phyloP scores from a whole-genome alignment of 2,329 filamentous ascomycete species.

The Colletotrichum lini region DNA sequence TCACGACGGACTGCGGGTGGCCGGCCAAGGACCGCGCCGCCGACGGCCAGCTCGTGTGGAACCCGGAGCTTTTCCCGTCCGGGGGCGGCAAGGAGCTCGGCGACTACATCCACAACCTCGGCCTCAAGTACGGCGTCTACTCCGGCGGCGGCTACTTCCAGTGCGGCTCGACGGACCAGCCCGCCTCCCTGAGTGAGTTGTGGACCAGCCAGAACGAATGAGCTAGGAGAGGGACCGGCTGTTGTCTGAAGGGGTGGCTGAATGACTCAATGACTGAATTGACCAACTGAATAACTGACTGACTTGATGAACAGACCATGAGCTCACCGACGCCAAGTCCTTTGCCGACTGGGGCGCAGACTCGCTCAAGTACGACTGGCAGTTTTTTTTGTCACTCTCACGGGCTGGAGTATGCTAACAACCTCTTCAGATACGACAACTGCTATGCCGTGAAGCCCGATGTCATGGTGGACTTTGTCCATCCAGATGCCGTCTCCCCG shows the following conservation, averaged over 20 bases:
- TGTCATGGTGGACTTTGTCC: slow-evolving; percentile 58
- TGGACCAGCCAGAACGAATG: too few species aligned
- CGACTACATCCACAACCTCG: slow-evolving; percentile 63
- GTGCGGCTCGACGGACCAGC: slow-evolving; percentile 58
- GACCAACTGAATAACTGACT: too few species aligned
- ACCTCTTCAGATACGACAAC: slow-evolving; percentile 59
- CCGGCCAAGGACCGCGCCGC: slow-evolving; percentile 54
- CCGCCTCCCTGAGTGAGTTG: slow-evolving; percentile 59
- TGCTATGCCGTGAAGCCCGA: slow-evolving; percentile 61
- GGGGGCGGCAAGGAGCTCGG: slow-evolving; percentile 62
- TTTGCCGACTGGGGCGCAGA: slow-evolving; percentile 63
- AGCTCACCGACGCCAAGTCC: slow-evolving; percentile 57
- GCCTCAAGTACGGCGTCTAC: slow-evolving; percentile 68
- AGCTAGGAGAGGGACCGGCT: accelerated
- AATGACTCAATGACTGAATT: background rate
- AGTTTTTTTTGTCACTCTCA: background rate
- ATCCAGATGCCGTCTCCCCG: slow-evolving; percentile 55
- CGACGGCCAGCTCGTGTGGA: slow-evolving; percentile 65
- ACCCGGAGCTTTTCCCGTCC: slow-evolving; percentile 64
- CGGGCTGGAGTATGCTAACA: accelerated
- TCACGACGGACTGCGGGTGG: slow-evolving; percentile 74
- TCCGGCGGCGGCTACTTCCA: slow-evolving; percentile 64
- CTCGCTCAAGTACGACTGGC: slow-evolving; percentile 63
- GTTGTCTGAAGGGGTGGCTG: too few species aligned
- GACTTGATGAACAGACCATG: slow-evolving; percentile 50